Base-by-base conservation (phyloP, 257 asterid species). In the Forsythia suspensa region DNA sequence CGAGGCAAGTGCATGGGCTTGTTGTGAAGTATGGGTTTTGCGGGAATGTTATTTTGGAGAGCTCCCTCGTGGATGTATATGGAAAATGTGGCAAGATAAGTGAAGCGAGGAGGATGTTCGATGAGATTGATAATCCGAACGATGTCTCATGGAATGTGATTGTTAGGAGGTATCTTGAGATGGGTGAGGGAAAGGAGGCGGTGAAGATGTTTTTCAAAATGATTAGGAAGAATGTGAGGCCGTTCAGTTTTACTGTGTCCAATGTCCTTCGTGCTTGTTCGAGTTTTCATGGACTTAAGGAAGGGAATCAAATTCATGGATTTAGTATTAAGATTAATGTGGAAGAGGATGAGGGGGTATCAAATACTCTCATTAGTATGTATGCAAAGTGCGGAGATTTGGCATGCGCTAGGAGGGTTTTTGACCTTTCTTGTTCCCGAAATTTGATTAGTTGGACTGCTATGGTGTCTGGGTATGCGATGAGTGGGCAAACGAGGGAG, bases 71-170 rank as follows among this genome's bases (percentile, higher is more conserved):
- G 42, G 92, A 92, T 82, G 95, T 88, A 37, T 92, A 92, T 55
- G 97, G 97, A 24, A 94, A 94, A 78, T 94, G 98, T 73, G 79
- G 87, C 51, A 75, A 57, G 78, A 89, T 94, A 86, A 72, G 44
- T 18, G 98, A 92, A 57, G 85, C 98, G 3, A 85, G 94, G 84
- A 92, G 84, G 81, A 90, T 90, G 91, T 94, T 94, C 82, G 94
- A 92, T 78, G 95, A 84, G 77, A 88, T 94, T 78, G 81, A 80
- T 88, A 79, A 81, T 20, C 95, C 95, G 40, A 90, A 94, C 76
- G 83, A 72, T 8, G 84, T 94, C 39, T 84, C 97, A 16, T 94
- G 97, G 98, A 92, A 94, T 86, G 97, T 94, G 81, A 94, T 94
- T 55, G 80, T 94, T 73, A 87, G 97, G 72, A 91, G 97, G 92